Evolutionary conservation across 441 rosid species (phyloP).

Genomic region (Bruguiera hainesii): DNA sequence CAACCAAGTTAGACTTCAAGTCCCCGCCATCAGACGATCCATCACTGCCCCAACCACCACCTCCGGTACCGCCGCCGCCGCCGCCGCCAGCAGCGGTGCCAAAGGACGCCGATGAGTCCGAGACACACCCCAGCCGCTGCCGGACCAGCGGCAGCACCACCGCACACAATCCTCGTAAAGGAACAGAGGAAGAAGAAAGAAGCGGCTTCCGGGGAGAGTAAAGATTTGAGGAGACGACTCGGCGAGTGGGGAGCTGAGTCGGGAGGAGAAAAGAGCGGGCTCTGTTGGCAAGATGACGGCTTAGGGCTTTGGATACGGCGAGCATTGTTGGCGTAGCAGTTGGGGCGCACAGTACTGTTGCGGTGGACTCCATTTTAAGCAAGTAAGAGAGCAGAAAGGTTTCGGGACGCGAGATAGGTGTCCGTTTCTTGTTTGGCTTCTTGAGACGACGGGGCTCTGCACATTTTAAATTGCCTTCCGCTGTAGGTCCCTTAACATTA

Average conservation of each 20-base stretch:
- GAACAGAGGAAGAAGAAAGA: constrained; percentile 12
- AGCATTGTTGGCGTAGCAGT: neutral
- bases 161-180: constrained; percentile 22
- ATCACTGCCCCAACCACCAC: constrained; percentile 42
- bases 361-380: too few relatives aligned
- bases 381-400: too few relatives aligned
- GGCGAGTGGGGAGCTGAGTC: constrained; percentile 15
- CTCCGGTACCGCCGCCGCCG: constrained; percentile 34
- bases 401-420: too few relatives aligned
- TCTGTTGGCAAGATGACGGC: too few relatives aligned
- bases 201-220: constrained; percentile 13
- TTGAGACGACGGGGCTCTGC: too few relatives aligned
- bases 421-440: too few relatives aligned
- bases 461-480: too few relatives aligned
- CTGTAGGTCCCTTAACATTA: too few relatives aligned
- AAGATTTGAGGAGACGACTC: constrained; percentile 20
- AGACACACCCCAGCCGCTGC: constrained; percentile 38
- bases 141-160: constrained; percentile 29
- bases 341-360: too few relatives aligned
- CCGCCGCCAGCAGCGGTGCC: constrained; percentile 41
- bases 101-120: constrained; percentile 45
- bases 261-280: constrained; percentile 22
- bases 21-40: constrained; percentile 50
- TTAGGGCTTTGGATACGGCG: constrained; percentile 4
- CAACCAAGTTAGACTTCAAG: constrained; percentile 43